Evolutionary conservation across 148 eudicot genomes (phyloP).

Genomic region (Vaccinium corymbosum): DNA sequence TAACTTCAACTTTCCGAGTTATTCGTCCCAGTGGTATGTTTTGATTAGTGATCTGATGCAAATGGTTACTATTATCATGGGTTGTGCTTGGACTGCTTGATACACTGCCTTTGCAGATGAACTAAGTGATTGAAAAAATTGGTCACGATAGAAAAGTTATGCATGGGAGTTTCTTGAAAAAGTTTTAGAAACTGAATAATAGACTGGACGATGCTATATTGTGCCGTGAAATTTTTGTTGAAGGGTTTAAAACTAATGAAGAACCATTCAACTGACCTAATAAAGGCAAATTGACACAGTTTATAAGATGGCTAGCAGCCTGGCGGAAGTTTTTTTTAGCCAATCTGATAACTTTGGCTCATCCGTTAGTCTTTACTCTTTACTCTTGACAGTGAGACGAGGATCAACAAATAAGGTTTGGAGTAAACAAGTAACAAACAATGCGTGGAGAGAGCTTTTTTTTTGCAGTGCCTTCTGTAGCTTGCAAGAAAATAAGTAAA

Average conservation of each 20-base stretch:
- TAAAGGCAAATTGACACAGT: neutral
- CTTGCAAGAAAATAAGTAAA: neutral
- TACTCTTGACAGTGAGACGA: neutral
- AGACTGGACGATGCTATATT: neutral
- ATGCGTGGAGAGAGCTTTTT: neutral
- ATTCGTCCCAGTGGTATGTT: neutral
- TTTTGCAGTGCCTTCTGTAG: neutral
- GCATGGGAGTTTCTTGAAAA: neutral
- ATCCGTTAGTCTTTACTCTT: neutral
- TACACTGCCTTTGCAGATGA: neutral
- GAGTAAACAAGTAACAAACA: neutral
- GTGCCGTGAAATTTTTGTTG: neutral
- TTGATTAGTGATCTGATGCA: neutral
- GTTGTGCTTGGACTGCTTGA: neutral
- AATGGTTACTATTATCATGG: neutral
- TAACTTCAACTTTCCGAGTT: neutral
- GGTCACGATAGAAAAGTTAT: neutral
- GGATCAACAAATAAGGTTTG: neutral
- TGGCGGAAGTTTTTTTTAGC: neutral
- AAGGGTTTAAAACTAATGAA: neutral
- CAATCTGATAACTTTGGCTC: neutral
- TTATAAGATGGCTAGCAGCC: neutral
- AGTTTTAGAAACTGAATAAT: neutral
- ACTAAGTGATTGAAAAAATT: neutral
- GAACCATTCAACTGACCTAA: neutral